These are phyloP conservation scores for Saitozyma sp. DNA, from an alignment of 768 basidiomycete species.

Conservation along the genomic window DNA sequence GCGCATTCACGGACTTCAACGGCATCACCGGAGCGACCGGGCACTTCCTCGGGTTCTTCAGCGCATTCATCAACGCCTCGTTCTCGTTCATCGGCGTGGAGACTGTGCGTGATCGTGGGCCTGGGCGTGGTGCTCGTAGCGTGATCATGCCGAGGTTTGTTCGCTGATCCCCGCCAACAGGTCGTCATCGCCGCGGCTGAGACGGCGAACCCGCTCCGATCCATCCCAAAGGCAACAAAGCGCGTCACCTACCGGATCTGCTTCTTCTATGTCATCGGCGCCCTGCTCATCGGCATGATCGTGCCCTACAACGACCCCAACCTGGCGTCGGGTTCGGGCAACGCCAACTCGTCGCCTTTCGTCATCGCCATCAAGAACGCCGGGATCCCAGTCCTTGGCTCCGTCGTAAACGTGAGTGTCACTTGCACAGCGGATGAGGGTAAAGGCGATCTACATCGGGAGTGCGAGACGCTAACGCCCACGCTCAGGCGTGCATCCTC, in stretches of 20 bases:
- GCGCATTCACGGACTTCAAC: background rate
- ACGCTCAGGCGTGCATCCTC: too few species aligned
- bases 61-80: background rate
- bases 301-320: constrained; percentile 18
- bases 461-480: too few species aligned
- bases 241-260: constrained; percentile 13
- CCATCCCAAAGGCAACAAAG: constrained; percentile 16
- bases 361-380: background rate
- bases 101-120: too few species aligned
- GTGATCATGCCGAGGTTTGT: too few species aligned
- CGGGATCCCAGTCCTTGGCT: background rate
- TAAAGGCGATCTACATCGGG: too few species aligned
- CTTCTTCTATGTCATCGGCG: constrained; percentile 24
- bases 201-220: constrained; percentile 19
- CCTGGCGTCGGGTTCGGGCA: background rate
- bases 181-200: constrained; percentile 24
- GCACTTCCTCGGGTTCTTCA: background rate
- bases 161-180: constrained; percentile 2
- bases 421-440: too few species aligned
- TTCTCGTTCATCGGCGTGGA: constrained; percentile 22
- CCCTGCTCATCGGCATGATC: constrained; percentile 23
- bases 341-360: background rate
- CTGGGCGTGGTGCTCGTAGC: too few species aligned
- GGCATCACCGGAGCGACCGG: background rate
- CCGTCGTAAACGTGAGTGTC: constrained; percentile 5